Base-by-base conservation (phyloP, 257 asterid species). In the Plectranthus barbatus region DNA sequence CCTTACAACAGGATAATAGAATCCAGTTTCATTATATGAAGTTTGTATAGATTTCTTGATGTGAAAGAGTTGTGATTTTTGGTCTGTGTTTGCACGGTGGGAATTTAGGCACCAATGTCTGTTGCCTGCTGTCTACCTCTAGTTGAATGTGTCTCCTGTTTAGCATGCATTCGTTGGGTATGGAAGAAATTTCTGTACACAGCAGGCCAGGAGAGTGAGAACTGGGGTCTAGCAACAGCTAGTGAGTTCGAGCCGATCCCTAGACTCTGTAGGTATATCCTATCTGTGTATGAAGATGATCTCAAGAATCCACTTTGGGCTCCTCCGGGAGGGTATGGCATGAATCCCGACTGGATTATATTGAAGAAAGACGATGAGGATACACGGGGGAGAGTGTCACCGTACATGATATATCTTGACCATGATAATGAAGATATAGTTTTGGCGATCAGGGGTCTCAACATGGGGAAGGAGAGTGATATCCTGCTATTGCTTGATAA, bases 151-250 rank as follows among this genome's bases (percentile, higher is more conserved):
- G 97, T 90, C n/a, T 90, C 94, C 67, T 87, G 96, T 71, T 69
- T 93, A 74, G 99, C 90, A 0, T 93, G 99, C 65, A 53, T 77
- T 40, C 96, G 99, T 37, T 93, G 99, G 99, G 92, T 64, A 49
- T 93, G 99, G 99, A 93, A 87, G 83, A 93, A 90, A 49, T 86
- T 87, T 51, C 85, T 83, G 4, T 93, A 85, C 76, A 83, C 97
- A 7, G 95, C 97, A 5, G 99, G 99, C 59, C 71, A 81, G 7
- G 99, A 93, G 71, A 93, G 97, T 31, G 95, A 93, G 48, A 77
- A 79, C 9, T 93, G 99, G 99, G 99, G 97, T 9, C 80, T 87
- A 9, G 95, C 99, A 15, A 84, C 90, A 7, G 83, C 91, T 52
- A 71, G 74, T 46, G 99, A 93, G 48, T 93, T 90, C 47, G 97